Base-by-base conservation (phyloP, 2,329 filamentous ascomycete species). In the Colletotrichum ledebouriae region DNA sequence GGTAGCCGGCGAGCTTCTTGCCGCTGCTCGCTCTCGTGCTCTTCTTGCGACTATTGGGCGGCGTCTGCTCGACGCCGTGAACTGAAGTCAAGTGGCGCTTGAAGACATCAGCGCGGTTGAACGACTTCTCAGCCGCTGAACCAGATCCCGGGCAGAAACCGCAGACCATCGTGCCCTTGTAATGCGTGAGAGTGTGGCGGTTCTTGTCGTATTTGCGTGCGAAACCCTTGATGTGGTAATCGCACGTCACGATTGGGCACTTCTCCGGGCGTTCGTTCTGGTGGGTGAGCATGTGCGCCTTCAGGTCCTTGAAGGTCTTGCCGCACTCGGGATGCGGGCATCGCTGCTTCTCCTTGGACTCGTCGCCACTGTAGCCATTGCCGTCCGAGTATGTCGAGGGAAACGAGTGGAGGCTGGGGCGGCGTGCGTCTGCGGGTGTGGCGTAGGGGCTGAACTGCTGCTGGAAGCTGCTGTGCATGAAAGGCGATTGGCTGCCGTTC, bases 181-280 rank as follows among this genome's bases (percentile, higher is more conserved):
- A 98, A 79, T 98, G 94, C 5, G 94, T 98, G 71, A 97, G 81
- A 5, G 94, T 97, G 79, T 98, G 94, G 50, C 94, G 86, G 81
- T 97, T 97, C 86, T 97, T 97, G 84, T 98, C 94, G 78, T 98
- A 98, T 81, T 97, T 97, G 74, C 94, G 87, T 11, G 94, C 94
- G 76, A 98, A 98, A 4, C 94, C 94, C 81, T 97, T 97, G 76
- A 87, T 83, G 82, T 97, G 91, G 80, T 97, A 98, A 75, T 97
- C 94, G 83, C 94, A 98, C 0, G 90, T 96, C 66, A 91, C 85
- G 73, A 97, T 97, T 1, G 94, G 94, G 81, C 94, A 98, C 83
- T 98, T 98, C 78, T 97, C 94, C 0, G 94, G 94, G 25, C 94
- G 87, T 82, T 97, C 94, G 67, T 89, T 92, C 80, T 96, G 93